Evolutionary conservation across 2,329 filamentous ascomycete genomes (phyloP).

Genomic region (Orbilia brochopaga): DNA sequence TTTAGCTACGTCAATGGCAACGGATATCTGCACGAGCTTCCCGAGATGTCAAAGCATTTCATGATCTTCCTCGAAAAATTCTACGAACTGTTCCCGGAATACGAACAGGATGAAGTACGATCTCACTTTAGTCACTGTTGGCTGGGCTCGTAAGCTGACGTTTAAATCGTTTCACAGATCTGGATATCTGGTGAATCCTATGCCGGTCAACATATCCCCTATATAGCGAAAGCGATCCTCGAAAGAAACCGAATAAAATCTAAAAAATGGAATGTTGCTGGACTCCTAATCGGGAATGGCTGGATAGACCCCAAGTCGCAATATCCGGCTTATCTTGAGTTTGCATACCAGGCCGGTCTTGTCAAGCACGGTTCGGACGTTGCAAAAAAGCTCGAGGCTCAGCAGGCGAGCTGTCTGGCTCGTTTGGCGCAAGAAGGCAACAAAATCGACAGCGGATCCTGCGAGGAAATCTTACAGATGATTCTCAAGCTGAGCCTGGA

Average conservation of each 20-base stretch:
- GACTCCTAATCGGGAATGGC: conserved; percentile 92
- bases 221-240: conserved; percentile 89
- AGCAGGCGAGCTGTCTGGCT: conserved; percentile 71
- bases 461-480: conserved; percentile 76
- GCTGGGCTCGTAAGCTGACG: neutral
- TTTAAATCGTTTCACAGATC: conserved; percentile 65
- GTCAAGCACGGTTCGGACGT: conserved; percentile 70
- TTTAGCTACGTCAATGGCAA: conserved; percentile 95
- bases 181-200: conserved; percentile 97
- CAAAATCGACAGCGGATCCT: conserved; percentile 71
- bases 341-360: conserved; percentile 76
- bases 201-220: conserved; percentile 94
- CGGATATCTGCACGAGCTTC: conserved; percentile 81
- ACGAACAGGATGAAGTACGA: conserved; percentile 87
- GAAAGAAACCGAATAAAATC: conserved; percentile 71
- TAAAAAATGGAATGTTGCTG: conserved; percentile 76
- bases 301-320: conserved; percentile 94
- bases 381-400: conserved; percentile 70
- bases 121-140: conserved; percentile 1
- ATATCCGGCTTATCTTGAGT: conserved; percentile 84
- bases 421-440: conserved; percentile 67
- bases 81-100: conserved; percentile 88
- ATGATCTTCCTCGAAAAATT: conserved; percentile 88
- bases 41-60: conserved; percentile 89
- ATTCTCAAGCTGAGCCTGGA: conserved; percentile 72